A percentile compares a stretch with the other conserved stretches of the same genome.
These are phyloP conservation scores for Fusarium begoniae DNA, from an alignment of 2,329 filamentous ascomycete species.

Conservation along the genomic window DNA sequence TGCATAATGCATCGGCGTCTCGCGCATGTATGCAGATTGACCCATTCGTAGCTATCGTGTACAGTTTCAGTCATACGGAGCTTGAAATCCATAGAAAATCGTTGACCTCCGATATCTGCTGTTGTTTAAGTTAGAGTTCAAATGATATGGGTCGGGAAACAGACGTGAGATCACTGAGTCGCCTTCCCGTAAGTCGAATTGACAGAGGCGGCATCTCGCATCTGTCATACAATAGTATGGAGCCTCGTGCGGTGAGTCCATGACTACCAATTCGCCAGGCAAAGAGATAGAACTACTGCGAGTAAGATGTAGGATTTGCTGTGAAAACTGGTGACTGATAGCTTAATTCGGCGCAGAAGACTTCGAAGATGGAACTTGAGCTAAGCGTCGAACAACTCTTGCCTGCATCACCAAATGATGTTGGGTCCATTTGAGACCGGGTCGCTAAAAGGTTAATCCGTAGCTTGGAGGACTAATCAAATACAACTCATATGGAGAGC, in stretches of 20 bases:
- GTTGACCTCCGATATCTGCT: neutral
- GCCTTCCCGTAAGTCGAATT: neutral
- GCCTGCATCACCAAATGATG: neutral
- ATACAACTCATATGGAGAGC: no score
- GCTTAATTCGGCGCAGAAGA: no score
- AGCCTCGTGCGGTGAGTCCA: neutral
- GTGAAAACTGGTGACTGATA: rapidly evolving
- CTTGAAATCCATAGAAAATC: neutral
- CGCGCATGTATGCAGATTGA: neutral
- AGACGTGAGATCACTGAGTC: neutral
- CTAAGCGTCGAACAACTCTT: neutral
- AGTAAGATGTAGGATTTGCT: no score
- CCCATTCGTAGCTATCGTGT: neutral
- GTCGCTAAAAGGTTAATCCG: neutral
- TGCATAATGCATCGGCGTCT: neutral
- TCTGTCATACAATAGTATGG: neutral
- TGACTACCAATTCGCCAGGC: neutral
- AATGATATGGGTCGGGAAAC: neutral
- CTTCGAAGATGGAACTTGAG: neutral
- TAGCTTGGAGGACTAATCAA: no score
- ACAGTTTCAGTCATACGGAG: neutral
- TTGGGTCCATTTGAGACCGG: neutral
- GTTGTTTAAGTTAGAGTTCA: neutral
- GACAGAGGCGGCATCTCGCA: neutral
- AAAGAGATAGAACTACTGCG: neutral